These are phyloP conservation scores for Arachis monticola DNA, from an alignment of 331 rosid genomes.

Conservation along the genomic window DNA sequence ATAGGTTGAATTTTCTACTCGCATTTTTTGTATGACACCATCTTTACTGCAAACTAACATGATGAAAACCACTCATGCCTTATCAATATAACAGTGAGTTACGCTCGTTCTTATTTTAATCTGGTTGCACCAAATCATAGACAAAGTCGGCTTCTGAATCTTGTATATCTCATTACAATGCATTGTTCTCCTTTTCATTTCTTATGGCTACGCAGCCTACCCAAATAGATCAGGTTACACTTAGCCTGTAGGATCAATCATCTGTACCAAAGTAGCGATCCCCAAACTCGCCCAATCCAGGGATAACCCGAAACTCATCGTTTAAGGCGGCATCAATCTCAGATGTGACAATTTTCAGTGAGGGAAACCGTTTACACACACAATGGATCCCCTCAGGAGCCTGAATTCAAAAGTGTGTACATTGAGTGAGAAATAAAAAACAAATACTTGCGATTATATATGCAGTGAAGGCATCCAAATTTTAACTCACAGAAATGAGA, in stretches of 20 bases:
- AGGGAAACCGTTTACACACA: constrained; percentile 78
- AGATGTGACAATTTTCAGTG: constrained; percentile 92
- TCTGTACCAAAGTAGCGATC: constrained; percentile 98
- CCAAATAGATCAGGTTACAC: neutral
- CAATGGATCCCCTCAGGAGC: constrained; percentile 99
- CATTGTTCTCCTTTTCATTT: constrained; percentile 33
- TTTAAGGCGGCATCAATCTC: constrained; percentile 88
- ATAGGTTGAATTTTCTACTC: neutral
- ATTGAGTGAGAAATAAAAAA: constrained; percentile 9
- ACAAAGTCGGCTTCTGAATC: constrained; percentile 33
- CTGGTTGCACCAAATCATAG: constrained; percentile 21
- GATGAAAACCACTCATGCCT: constrained; percentile 20
- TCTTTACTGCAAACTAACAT: constrained; percentile 13
- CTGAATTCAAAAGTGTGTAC: constrained; percentile 45
- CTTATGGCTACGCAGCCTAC: constrained; percentile 24
- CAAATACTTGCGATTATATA: constrained; percentile 5
- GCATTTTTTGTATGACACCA: neutral
- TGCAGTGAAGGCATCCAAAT: constrained; percentile 20
- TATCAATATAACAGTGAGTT: constrained; percentile 14
- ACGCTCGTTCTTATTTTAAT: constrained; percentile 25
- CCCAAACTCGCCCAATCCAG: constrained; percentile 96
- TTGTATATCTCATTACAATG: constrained; percentile 20
- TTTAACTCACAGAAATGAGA: constrained; percentile 86
- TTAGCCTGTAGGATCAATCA: constrained; percentile 41
- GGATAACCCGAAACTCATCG: constrained; percentile 88